Base-by-base conservation (phyloP, 2,329 filamentous ascomycete species). In the Aurifilum marmelostoma region DNA sequence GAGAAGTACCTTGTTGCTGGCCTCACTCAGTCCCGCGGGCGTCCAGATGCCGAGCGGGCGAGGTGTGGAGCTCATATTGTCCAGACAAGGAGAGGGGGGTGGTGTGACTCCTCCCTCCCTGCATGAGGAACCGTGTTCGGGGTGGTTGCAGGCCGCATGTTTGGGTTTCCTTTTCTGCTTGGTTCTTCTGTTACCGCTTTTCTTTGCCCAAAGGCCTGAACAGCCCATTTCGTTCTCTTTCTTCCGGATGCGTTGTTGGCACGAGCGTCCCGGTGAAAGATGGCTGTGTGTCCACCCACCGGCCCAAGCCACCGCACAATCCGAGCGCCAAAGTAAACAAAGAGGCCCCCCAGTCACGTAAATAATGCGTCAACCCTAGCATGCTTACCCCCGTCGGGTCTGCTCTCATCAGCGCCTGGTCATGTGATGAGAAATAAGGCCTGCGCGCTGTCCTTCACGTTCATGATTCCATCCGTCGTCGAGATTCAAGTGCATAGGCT, bases 321-420 rank as follows among this genome's bases (percentile, higher is more conserved):
- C n/a, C 9, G 24, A 37, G n/a, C 59, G n/a, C 29, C 59, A 69
- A 69, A 61, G 69, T 71, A 71, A 71, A 71, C 69, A 69, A 71
- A 59, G 66, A 70, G 66, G 66, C 56, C 47, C 41, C 34, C 37
- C 18, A 59, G 50, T 69, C 69, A 71, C 67, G 69, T 71, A 71
- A 71, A 71, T 67, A 71, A 65, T 34, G 56, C 47, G 21, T 29
- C 64, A 71, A 63, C 69, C 67, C 67, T 71, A 67, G 67, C 69
- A 64, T 43, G 69, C 63, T 37, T 66, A 50, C n/a, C 37, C 59
- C 50, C 63, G 67, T 16, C 32, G 69, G 69, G 69, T 71, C 69
- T 69, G 67, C 9, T 27, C 16, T 27, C 2, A 71, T 69, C 67
- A 69, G 60, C 69, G 67, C 69, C 67, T 66, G 65, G 67, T 71